These are phyloP conservation scores for Pyricularia grisea DNA, from an alignment of 2,329 filamentous ascomycete species.

Conservation along the genomic window DNA sequence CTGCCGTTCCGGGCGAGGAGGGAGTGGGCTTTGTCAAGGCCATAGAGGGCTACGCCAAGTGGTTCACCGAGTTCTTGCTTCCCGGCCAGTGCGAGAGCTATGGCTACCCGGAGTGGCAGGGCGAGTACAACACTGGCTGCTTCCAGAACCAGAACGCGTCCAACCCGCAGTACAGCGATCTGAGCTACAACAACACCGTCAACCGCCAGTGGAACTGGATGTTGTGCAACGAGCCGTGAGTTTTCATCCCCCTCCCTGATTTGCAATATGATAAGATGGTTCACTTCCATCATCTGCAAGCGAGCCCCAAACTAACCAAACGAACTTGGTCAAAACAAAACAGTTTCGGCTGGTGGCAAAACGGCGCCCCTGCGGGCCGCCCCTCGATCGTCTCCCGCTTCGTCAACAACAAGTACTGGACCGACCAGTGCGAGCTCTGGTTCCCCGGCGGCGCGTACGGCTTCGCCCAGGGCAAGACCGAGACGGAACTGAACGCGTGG, in stretches of 20 bases:
- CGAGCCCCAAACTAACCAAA: too few species aligned
- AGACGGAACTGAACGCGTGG: conserved; percentile 22
- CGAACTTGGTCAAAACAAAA: neutral
- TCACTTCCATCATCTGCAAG: too few species aligned
- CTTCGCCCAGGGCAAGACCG: conserved; percentile 20
- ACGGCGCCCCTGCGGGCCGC: conserved; percentile 31
- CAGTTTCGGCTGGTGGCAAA: conserved; percentile 27
- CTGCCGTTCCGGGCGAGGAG: conserved; percentile 32
- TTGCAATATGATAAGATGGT: too few species aligned
- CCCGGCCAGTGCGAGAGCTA: conserved; percentile 34
- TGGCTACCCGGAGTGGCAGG: conserved; percentile 18
- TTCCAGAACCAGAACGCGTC: conserved; percentile 33
- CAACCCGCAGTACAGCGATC: conserved; percentile 28
- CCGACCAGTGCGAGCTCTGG: conserved; percentile 33
- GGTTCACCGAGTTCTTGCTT: conserved; percentile 29
- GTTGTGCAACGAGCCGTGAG: conserved; percentile 37
- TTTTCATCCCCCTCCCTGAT: neutral
- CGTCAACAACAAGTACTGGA: conserved; percentile 26
- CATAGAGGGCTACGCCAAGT: conserved; percentile 41
- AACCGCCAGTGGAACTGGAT: conserved; percentile 48
- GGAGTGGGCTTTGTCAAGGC: conserved; percentile 43
- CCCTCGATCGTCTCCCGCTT: conserved; percentile 32
- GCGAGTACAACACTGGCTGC: conserved; percentile 34
- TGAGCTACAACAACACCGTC: conserved; percentile 25
- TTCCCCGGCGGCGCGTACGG: conserved; percentile 30